These are phyloP conservation scores for Davidsoniella australis DNA, from an alignment of 2,329 filamentous ascomycete species.

Conservation along the genomic window DNA sequence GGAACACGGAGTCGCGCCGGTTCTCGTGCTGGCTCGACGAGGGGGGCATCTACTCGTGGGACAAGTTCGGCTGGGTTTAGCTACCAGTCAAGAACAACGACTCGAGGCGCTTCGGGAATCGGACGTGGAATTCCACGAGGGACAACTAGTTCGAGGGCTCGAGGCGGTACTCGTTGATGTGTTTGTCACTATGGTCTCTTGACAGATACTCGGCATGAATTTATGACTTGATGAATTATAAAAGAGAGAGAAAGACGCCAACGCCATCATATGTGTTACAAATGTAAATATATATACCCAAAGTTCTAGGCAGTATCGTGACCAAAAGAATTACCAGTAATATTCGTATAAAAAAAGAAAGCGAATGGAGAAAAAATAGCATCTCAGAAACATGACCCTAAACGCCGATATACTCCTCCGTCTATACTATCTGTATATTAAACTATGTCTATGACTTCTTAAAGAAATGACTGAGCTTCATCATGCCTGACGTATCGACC, in stretches of 20 bases:
- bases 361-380: neutral
- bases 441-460: slow-evolving; percentile 39
- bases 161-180: neutral
- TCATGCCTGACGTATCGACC: slow-evolving; percentile 84
- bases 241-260: neutral
- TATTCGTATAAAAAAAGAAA: neutral
- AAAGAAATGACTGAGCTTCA: slow-evolving; percentile 93
- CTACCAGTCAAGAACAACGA: slow-evolving; percentile 17
- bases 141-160: slow-evolving; percentile 15
- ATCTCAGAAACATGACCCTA: no score
- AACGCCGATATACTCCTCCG: no score
- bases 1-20: slow-evolving; percentile 1
- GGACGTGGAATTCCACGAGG: slow-evolving; percentile 20
- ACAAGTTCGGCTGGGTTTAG: slow-evolving; percentile 16
- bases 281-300: neutral
- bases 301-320: no score
- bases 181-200: no score
- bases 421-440: no score
- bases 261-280: neutral
- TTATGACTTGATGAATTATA: slow-evolving; percentile 1
- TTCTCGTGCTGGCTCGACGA: neutral
- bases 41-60: neutral
- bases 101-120: slow-evolving; percentile 18
- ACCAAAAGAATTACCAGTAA: no score
- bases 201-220: neutral